Base-by-base conservation (phyloP, 768 basidiomycete species). In the Mycena kentingensis region DNA sequence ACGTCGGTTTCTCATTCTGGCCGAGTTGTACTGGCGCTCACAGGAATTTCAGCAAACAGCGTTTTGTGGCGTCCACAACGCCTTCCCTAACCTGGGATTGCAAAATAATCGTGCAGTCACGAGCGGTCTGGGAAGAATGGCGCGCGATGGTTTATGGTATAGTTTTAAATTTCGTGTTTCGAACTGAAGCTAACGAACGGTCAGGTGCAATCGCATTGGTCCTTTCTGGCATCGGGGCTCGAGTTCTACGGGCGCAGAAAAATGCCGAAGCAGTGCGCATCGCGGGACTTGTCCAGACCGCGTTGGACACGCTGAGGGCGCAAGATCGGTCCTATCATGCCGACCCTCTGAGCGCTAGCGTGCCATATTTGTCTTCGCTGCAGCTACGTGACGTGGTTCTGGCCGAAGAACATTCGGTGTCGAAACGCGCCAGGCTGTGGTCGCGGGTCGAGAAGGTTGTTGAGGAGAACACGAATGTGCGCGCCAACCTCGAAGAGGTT, bases 391-490 rank as follows among this genome's bases (percentile, higher is more conserved):
- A 97, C 70, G 76, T 90, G 48, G 79, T 96, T 35, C 72, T 97
- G 27, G 86, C 88, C 62, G 83, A 88, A 53, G 87, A 93, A 61
- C 88, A 88, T 67, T 90, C 88, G 24, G 79, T 90, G 32, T 63
- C 79, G 21, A 75, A 72, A 27, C 77, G 91, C 52, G 77, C 78
- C 52, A 75, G 81, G 41, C 62, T 97, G 38, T 97, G 94, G 94
- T 77, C 83, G 52, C 77, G 80, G 58, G 93, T 97, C 43, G 90
- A 92, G 67, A 80, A 78, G 47, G 74, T 93, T 44, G 93, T 97
- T 3, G 93, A 95, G 70, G 82, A 85, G 49, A 97, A 97, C 72
- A 82, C 90, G 26, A 97, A 97, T 69, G 90, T 97, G 36, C 81
- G 90, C 55, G 85, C 83, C 26, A 89, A 88, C 66, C 73, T 92